Base-by-base conservation (phyloP, 164 flowering plant genomes). In the Umbellularia californica region DNA sequence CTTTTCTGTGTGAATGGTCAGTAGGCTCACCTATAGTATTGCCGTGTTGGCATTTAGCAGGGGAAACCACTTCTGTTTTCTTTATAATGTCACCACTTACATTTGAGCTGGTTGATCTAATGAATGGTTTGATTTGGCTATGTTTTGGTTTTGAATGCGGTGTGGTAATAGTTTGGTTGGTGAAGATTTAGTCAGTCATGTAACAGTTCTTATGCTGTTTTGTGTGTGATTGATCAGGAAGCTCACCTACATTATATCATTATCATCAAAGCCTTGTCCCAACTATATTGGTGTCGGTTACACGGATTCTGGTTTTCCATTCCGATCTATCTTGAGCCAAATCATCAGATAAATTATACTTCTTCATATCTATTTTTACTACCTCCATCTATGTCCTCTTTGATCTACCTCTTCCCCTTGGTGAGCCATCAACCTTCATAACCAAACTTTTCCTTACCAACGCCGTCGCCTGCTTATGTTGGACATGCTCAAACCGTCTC, bases 1-100 rank as follows among this genome's bases (percentile, higher is more conserved):
- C 58, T n/a, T 72, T 71, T 71, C 68, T 55, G 80, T 80, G 85
- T 82, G 85, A 80, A 78, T 81, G 88, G 88, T 85, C 83, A 85
- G 86, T 84, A 84, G 68, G 82, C 79, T 76, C 84, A 84, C 86
- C 88, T 73, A 82, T 55, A 85, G 5, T 14, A 63, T 58, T 14
- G 33, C 58, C 50, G 71, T 41, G 27, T 14, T 70, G 65, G 72
- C 65, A 55, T 70, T 25, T 51, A 58, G 7, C 27, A 51, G 80
- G 73, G 83, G 65, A 70, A 82, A 35, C 65, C 25, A 24, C 1
- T 73, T 19, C 71, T 9, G 69, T 58, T 82, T 82, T 80, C 73
- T 50, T 71, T 75, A 20, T 24, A 20, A 24, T 76, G 20, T 75
- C 41, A 15, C 30, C 72, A 68, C 62, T 60, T 58, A 79, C 76